Conservation (phyloP, 352 stramenopile genomes). For the Globisporangium polare region DNA sequence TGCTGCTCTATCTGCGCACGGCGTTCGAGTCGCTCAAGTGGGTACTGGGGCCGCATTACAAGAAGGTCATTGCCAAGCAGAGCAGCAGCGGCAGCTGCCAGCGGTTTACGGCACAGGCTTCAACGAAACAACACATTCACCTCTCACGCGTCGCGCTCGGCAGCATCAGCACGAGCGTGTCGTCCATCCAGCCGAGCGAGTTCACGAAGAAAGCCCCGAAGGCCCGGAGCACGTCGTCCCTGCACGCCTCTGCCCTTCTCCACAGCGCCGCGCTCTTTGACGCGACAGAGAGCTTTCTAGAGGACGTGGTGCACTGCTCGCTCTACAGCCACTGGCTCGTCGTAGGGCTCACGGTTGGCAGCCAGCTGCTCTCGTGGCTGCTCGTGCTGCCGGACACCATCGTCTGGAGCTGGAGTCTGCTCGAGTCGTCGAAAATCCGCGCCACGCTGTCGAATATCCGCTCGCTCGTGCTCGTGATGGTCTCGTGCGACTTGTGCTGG, state of each 20-base stretch:
- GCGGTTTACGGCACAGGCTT: not conserved
- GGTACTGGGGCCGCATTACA: conserved; percentile 12
- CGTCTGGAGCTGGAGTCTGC: conserved; percentile 35
- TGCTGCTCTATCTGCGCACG: conserved; percentile 15
- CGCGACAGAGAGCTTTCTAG: not conserved
- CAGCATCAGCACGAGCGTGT: not conserved
- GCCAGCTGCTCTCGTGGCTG: conserved; percentile 46
- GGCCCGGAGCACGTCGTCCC: not conserved
- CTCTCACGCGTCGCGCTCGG: not conserved
- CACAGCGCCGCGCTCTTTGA: not conserved
- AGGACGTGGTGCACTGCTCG: conserved; percentile 26
- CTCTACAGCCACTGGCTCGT: conserved; percentile 36
- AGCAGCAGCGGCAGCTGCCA: not conserved
- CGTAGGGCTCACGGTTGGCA: conserved; percentile 20
- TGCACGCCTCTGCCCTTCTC: not conserved
- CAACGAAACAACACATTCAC: not conserved
- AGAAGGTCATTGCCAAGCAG: conserved; percentile 6
- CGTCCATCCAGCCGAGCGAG: not conserved
- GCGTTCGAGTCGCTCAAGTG: conserved; percentile 12
- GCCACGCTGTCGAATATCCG: conserved; percentile 32
- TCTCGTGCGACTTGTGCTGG: conserved; percentile 26
- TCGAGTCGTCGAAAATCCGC: conserved; percentile 25
- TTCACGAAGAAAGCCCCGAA: not conserved
- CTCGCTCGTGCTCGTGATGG: conserved; percentile 28
- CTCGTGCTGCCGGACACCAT: conserved; percentile 42